phyloP scores from a whole-genome alignment of 345 rosid genomes.

The Pistacia atlantica region DNA sequence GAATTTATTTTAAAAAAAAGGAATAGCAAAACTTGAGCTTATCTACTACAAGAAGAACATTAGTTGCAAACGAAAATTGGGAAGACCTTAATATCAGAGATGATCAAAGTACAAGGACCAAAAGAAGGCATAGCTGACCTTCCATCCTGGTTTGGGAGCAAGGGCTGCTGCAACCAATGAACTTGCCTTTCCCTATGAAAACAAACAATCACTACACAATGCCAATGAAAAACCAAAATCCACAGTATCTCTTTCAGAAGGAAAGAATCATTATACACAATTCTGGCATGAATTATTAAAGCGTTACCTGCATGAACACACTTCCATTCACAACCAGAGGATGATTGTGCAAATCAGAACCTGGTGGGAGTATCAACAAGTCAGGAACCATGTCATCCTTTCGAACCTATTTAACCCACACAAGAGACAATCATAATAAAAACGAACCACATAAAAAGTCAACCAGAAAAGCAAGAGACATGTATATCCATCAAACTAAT shows the following conservation, averaged over 20 bases:
- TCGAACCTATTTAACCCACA: slow-evolving; percentile 53
- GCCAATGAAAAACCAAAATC: not conserved
- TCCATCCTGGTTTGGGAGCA: slow-evolving; percentile 79
- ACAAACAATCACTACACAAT: slow-evolving; percentile 6
- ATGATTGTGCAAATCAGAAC: slow-evolving; percentile 84
- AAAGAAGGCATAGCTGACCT: slow-evolving; percentile 41
- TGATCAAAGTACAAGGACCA: not conserved
- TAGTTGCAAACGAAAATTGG: not conserved
- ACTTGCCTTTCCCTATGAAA: slow-evolving; percentile 87
- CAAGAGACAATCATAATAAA: slow-evolving; percentile 8
- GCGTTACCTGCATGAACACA: slow-evolving; percentile 72
- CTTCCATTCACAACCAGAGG: slow-evolving; percentile 73
- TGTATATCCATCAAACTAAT: not conserved
- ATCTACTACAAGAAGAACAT: not conserved
- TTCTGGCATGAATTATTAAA: not conserved
- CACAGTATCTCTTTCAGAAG: not conserved
- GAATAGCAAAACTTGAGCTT: not conserved
- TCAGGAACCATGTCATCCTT: slow-evolving; percentile 73
- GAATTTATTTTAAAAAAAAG: too few relatives aligned
- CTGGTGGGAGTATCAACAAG: slow-evolving; percentile 77
- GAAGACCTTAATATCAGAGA: slow-evolving; percentile 6
- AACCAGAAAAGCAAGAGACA: not conserved
- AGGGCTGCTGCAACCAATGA: slow-evolving; percentile 90
- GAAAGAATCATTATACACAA: not conserved
- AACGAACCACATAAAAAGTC: not conserved